Base-by-base conservation (phyloP, 2,329 filamentous ascomycete species). In the Arthrocladium fulminans region DNA sequence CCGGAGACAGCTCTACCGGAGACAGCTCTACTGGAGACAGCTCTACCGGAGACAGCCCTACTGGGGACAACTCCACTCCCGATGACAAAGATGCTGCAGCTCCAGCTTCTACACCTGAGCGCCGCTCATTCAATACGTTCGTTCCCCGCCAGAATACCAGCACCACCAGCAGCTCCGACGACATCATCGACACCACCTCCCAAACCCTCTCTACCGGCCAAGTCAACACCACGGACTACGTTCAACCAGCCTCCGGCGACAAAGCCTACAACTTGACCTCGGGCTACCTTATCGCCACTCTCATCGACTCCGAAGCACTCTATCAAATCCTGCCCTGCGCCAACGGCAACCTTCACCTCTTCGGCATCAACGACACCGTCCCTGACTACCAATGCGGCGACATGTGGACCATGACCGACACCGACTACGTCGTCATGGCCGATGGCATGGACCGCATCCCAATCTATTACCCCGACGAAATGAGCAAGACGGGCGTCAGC, bases 151-250 rank as follows among this genome's bases (percentile, higher is more conserved):
- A n/a, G n/a, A n/a, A 20, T 9, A 15, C n/a, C n/a, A n/a, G n/a
- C n/a, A n/a, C 34, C 88, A n/a, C n/a, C n/a, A 0, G 92, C 92
- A 64, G 97, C 92, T 1, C 89, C 87, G 59, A 82, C 88, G 62
- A 94, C 84, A 45, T 7, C n/a, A 20, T 17, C 22, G 42, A 29
- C 24, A 34, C 25, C 20, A 22, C 32, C 20, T 25, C 12, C 30
- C 32, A 34, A 8, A 35, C 32, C n/a, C 5, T 5, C 6, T 8
- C 32, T 35, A 15, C 32, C 6, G 17, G 17, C n/a, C n/a, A 9
- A 6, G 6, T 5, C 6, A 35, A 5, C 42, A 35, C 24, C 10
- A 10, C 24, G 8, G 42, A 27, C 27, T 45, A 20, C n/a, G 39
- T 32, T 30, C 10, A 13, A 2, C 24, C 42, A 8, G 29, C 17